phyloP scores from a whole-genome alignment of 169 alveolate genomes.

The Plasmodium gaboni region DNA sequence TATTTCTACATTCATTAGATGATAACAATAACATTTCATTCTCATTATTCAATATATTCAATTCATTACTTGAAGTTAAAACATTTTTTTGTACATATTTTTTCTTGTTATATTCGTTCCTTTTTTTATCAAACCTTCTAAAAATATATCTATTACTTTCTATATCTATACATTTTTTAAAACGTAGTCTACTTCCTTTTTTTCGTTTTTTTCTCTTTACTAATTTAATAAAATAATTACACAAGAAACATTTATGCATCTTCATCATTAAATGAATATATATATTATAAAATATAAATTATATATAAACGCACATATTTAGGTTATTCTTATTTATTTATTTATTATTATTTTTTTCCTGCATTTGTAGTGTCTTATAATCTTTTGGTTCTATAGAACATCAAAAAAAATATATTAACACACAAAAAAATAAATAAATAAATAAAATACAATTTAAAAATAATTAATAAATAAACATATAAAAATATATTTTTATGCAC shows the following conservation, averaged over 20 bases:
- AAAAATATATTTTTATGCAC: not conserved
- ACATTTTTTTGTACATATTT: no score
- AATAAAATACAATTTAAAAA: not conserved
- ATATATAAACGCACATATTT: not conserved
- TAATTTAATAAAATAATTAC: slow-evolving; percentile 33
- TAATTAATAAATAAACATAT: not conserved
- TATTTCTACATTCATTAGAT: no score
- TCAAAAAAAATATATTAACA: not conserved
- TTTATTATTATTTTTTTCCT: no score
- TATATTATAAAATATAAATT: not conserved
- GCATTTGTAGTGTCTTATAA: no score
- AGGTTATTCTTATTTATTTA: no score
- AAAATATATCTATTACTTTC: not conserved
- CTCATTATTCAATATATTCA: no score
- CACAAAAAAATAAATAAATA: not conserved
- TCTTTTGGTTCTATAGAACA: no score
- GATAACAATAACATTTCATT: no score
- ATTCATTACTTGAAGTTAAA: no score
- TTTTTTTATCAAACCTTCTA: not conserved
- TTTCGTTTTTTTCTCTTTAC: slow-evolving; percentile 22
- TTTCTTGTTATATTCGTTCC: no score
- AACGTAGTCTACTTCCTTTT: slow-evolving; percentile 3
- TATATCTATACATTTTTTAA: not conserved
- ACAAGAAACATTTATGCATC: slow-evolving; percentile 59
- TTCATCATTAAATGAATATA: slow-evolving; percentile 13